Evolutionary conservation across 139 green algal genomes (phyloP), one percentile per base, ranked within the genome.

Genomic region (Trebouxia sp.): DNA sequence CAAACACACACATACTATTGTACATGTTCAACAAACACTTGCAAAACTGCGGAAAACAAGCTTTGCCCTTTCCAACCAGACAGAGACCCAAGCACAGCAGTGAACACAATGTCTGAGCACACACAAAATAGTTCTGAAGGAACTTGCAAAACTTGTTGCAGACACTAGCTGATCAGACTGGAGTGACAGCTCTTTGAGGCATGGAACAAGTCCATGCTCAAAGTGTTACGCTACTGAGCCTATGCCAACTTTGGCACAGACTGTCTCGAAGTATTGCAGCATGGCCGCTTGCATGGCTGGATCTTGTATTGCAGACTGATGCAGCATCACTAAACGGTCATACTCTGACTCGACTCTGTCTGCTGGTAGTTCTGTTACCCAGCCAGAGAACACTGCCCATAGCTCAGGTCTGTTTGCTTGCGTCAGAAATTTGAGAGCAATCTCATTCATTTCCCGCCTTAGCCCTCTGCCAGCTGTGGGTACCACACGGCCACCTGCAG

Each of bases 281-380:
- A 72, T 72, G 6, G 62, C 62, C 43, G 62, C 62, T 35, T 72
- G 62, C 62, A 72, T 72, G 17, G 62, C 32, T 3, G 32, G 62
- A 72, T 72, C 62, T n/a, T 72, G 62, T 42, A 72, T 72, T 45
- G 62, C 62, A 30, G 62, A 72, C 62, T 72, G 62, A 30, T 72
- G 62, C 20, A 72, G 62, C 62, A 72, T 72, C 62, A 45, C 62
- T 15, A 72, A 72, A 35, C 62, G 62, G 12, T 72, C 62, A 45
- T 43, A 72, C 15, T 72, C 62, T 72, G 62, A 72, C 62, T 72
- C 62, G 1, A 72, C 62, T 45, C 62, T 72, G 6, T 72, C 62
- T 42, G 62, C 62, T 41, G 62, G 62, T 22, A 72, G 62, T 43
- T 72, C 62, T 42, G 62, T 72, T 1, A 72, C 62, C 62, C 62